A percentile compares a stretch with the other conserved stretches of the same genome.
Evolutionary conservation across 2,329 filamentous ascomycete species (phyloP).

Genomic region (Trichoderma asperellum): DNA sequence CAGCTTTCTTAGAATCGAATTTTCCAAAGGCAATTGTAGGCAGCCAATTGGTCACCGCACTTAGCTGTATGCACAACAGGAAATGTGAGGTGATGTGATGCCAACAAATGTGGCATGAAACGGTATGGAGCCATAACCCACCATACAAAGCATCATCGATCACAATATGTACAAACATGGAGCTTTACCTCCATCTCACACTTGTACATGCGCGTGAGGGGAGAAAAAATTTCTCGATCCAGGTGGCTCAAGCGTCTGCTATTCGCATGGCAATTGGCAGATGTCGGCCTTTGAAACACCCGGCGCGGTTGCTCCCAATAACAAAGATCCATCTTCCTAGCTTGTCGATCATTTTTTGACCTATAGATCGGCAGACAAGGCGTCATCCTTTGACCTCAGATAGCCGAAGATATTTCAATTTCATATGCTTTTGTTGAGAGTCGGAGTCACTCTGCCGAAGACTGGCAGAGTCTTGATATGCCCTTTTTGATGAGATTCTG

Average conservation of each 20-base stretch:
- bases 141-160: background rate
- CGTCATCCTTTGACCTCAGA: constrained; percentile 17
- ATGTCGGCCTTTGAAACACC: constrained; percentile 12
- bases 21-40: background rate
- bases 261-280: constrained; percentile 6
- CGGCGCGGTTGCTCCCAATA: constrained; percentile 20
- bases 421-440: background rate
- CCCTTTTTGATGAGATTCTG: background rate
- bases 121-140: background rate
- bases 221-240: background rate
- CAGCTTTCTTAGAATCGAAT: background rate
- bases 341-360: constrained; percentile 13
- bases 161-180: background rate
- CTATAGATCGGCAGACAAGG: constrained; percentile 18
- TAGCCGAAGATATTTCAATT: background rate
- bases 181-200: background rate
- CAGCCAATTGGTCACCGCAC: constrained; percentile 22
- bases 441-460: background rate
- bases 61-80: background rate
- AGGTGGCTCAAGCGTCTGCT: background rate
- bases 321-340: constrained; percentile 19
- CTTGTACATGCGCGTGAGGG: background rate
- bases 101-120: background rate
- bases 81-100: background rate
- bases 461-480: background rate